Evolutionary conservation across 208 protist genomes (phyloP), one percentile per base, ranked within the genome.

Genomic region (Angomonas deanei): DNA sequence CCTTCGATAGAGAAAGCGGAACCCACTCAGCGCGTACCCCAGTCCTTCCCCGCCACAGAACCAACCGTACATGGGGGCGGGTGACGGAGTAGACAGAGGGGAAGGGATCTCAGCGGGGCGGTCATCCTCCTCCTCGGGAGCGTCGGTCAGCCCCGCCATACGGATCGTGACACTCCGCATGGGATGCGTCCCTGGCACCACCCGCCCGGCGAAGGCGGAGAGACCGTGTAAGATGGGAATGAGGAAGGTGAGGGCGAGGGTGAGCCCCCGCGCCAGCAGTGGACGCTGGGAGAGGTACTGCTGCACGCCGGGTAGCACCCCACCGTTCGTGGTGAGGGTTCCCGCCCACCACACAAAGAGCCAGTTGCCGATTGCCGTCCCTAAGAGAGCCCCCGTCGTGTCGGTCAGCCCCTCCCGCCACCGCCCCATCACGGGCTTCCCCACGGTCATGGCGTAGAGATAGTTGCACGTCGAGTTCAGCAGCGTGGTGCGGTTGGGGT

Each of bases 21-120:
- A 85, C 1, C 82, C 82, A 26, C 71, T 61, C 36, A 88, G 64
- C 13, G 78, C 82, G 58, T 80, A 81, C 31, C 68, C 59, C 48
- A 83, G 63, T 59, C 52, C 61, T 36, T 72, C 68, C 48, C 82
- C 78, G 23, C 78, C 76, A 54, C 75, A 75, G 21, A 82, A 26
- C 23, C 69, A 74, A 10, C 60, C 60, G 36, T 36, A 26, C 15
- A 15, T 36, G 39, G 24, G 23, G 6, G 15, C n/a, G n/a, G n/a
- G n/a, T n/a, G n/a, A n/a, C n/a, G n/a, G n/a, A n/a, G n/a, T n/a
- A n/a, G n/a, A n/a, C n/a, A n/a, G n/a, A n/a, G n/a, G n/a, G n/a
- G n/a, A n/a, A n/a, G n/a, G n/a, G n/a, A n/a, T n/a, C n/a, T n/a
- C n/a, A n/a, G n/a, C n/a, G n/a, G n/a, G n/a, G n/a, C n/a, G n/a